phyloP scores from a whole-genome alignment of 1,284 basidiomycete species.

The Sporisorium scitamineum region DNA sequence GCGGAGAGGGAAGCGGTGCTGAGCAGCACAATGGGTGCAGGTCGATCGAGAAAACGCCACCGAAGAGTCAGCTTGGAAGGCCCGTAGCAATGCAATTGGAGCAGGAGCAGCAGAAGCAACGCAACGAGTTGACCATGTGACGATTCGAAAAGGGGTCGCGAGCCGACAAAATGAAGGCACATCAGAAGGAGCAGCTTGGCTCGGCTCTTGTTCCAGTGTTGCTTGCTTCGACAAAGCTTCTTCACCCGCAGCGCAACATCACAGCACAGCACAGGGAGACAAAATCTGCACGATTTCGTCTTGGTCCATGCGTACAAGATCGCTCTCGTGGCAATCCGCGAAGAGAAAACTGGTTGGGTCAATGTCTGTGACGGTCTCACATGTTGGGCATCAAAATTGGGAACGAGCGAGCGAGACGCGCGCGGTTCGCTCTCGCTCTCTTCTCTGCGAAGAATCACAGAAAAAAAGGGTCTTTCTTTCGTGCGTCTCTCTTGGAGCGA shows the following conservation, averaged over 20 bases:
- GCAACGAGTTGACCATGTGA: slow-evolving; percentile 18
- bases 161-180: neutral
- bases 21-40: too few relatives aligned
- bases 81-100: neutral
- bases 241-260: slow-evolving; percentile 6
- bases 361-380: slow-evolving; percentile 5
- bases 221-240: neutral
- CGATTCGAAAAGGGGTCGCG: slow-evolving; percentile 1
- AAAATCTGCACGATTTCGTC: slow-evolving; percentile 28
- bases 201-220: slow-evolving; percentile 4
- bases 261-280: neutral
- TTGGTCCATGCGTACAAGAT: slow-evolving; percentile 27
- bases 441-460: neutral
- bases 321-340: slow-evolving; percentile 5
- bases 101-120: neutral
- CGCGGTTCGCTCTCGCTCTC: slow-evolving; percentile 9
- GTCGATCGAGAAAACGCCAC: neutral
- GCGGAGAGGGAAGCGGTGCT: neutral
- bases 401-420: neutral
- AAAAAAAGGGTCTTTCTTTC: neutral
- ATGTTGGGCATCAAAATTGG: neutral
- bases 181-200: neutral
- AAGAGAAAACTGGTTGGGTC: neutral
- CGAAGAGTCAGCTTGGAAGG: neutral
- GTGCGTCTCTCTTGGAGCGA: neutral